phyloP scores from a whole-genome alignment of 805 yeast species.

The Metschnikowia borealis region DNA sequence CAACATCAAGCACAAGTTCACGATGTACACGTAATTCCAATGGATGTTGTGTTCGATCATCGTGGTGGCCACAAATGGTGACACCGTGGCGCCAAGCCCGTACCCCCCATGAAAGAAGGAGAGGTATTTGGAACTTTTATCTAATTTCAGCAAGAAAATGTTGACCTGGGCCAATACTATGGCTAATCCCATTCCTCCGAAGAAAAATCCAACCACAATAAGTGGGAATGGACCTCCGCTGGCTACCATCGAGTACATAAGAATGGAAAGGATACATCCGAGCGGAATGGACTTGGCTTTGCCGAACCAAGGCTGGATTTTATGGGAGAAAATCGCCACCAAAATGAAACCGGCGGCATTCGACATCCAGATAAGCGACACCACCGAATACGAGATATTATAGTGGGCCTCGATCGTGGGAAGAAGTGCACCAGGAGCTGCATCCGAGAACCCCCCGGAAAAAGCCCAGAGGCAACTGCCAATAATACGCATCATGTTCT shows the following conservation, averaged over 20 bases:
- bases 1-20: constrained; percentile 16
- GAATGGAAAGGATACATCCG: constrained; percentile 12
- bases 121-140: constrained; percentile 19
- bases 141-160: constrained; percentile 21
- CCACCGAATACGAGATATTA: constrained; percentile 17
- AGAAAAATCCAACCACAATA: constrained; percentile 22
- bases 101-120: constrained; percentile 22
- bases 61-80: constrained; percentile 21
- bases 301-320: constrained; percentile 17
- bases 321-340: constrained; percentile 17
- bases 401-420: constrained; percentile 21
- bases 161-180: constrained; percentile 21
- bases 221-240: constrained; percentile 21
- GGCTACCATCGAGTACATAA: constrained; percentile 18
- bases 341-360: constrained; percentile 19
- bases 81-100: constrained; percentile 25
- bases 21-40: constrained; percentile 21
- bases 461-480: constrained; percentile 19
- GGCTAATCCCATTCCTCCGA: constrained; percentile 23
- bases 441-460: constrained; percentile 18
- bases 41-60: constrained; percentile 14
- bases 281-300: constrained; percentile 15
- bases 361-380: constrained; percentile 22
- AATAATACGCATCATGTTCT: constrained; percentile 15
- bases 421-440: constrained; percentile 22